Evolutionary conservation across 495 filamentous ascomycete genomes (phyloP).

Genomic region (Aspergillus heteromorphus): DNA sequence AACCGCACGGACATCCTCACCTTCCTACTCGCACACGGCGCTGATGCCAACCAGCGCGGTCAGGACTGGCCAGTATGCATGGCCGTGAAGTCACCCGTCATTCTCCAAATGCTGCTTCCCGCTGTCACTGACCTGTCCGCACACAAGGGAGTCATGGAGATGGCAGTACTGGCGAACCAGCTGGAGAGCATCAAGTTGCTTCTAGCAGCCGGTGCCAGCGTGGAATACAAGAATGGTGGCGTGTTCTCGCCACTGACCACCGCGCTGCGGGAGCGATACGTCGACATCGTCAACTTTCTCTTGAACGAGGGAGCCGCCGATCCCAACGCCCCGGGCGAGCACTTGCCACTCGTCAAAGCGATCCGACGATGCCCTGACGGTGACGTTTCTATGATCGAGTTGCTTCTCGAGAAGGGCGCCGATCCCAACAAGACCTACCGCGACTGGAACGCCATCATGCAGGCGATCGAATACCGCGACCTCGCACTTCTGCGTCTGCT

Average conservation of each 20-base stretch:
- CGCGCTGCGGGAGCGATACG: slow-evolving; percentile 46
- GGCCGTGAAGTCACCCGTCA: slow-evolving; percentile 41
- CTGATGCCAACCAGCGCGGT: slow-evolving; percentile 46
- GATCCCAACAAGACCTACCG: slow-evolving; percentile 51
- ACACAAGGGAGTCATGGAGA: slow-evolving; percentile 51
- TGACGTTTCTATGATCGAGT: slow-evolving; percentile 43
- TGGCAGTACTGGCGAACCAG: slow-evolving; percentile 46
- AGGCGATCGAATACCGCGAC: slow-evolving; percentile 36
- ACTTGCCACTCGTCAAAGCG: slow-evolving; percentile 50
- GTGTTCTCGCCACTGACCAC: slow-evolving; percentile 53
- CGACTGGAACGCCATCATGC: slow-evolving; percentile 46
- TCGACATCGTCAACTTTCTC: slow-evolving; percentile 44
- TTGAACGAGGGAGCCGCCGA: slow-evolving; percentile 47
- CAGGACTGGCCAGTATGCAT: slow-evolving; percentile 53
- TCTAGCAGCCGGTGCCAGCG: slow-evolving; percentile 21
- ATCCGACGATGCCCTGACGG: slow-evolving; percentile 39
- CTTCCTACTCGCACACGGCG: slow-evolving; percentile 43
- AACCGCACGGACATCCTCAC: slow-evolving; percentile 42
- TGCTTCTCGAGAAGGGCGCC: slow-evolving; percentile 46
- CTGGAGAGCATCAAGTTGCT: slow-evolving; percentile 21
- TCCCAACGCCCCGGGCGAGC: slow-evolving; percentile 48
- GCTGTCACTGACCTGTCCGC: slow-evolving; percentile 37
- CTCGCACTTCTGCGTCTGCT: slow-evolving; percentile 36
- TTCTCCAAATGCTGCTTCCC: slow-evolving; percentile 43
- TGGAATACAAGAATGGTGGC: slow-evolving; percentile 53